Evolutionary conservation across 352 stramenopile species (phyloP).

Genomic region (Halophytophthora polymorphica): DNA sequence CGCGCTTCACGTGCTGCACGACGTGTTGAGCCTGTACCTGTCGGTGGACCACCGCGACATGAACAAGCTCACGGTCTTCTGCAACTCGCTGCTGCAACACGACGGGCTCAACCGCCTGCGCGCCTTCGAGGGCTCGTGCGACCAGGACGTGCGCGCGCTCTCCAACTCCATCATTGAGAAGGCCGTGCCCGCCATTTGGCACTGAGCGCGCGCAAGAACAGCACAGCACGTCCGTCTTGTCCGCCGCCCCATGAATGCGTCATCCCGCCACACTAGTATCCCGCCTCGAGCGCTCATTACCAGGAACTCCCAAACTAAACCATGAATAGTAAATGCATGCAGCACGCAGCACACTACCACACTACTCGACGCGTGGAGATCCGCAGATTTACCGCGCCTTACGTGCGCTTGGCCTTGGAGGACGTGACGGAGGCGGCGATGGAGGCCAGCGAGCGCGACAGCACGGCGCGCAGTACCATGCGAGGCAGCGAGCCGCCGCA

Average conservation of each 20-base stretch:
- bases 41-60: conserved; percentile 69
- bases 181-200: conserved; percentile 76
- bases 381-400: conserved; percentile 17
- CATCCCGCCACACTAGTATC: conserved; percentile 1
- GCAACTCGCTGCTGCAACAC: conserved; percentile 75
- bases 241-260: no score
- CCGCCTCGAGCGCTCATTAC: no score
- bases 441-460: conserved; percentile 27
- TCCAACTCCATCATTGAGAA: conserved; percentile 81
- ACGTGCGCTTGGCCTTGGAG: not conserved
- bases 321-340: no score
- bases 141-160: conserved; percentile 52
- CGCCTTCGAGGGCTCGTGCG: conserved; percentile 44
- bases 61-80: conserved; percentile 81
- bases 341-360: no score
- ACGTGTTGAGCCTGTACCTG: conserved; percentile 68
- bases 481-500: conserved; percentile 52
- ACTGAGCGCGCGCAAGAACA: no score
- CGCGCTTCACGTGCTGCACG: conserved; percentile 61
- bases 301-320: no score
- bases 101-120: conserved; percentile 68
- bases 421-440: conserved; percentile 19
- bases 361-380: no score
- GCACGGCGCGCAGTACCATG: conserved; percentile 26
- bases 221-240: no score